phyloP scores from a whole-genome alignment of 192 early-diverging fungal genomes.

The Lobosporangium transversale region DNA sequence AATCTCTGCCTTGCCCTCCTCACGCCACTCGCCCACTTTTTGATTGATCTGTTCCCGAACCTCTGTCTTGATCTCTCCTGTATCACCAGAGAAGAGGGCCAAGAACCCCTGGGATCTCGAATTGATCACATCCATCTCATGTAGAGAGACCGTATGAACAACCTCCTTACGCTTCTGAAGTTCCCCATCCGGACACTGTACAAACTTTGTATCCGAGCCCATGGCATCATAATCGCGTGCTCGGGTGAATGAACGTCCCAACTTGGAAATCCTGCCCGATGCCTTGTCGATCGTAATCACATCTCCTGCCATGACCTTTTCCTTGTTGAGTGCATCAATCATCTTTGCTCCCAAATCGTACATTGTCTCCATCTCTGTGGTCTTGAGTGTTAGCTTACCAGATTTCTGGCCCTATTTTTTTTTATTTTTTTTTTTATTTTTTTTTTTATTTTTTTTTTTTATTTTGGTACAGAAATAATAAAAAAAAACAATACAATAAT shows the following conservation, averaged over 20 bases:
- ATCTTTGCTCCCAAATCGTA: constrained; percentile 99
- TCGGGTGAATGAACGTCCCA: constrained; percentile 96
- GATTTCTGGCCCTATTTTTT: constrained; percentile 85
- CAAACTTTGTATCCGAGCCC: constrained; percentile 96
- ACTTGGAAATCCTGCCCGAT: constrained; percentile 92
- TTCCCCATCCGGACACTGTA: constrained; percentile 99
- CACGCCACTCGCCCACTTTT: constrained; percentile 96
- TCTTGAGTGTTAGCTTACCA: constrained; percentile 98
- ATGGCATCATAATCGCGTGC: constrained; percentile 99
- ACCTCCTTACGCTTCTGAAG: constrained; percentile 96
- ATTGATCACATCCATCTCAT: constrained; percentile 99
- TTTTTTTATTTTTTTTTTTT: too few species aligned
- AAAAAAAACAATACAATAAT: too few species aligned
- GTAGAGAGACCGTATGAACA: constrained; percentile 97
- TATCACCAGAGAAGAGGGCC: constrained; percentile 97
- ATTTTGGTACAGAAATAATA: too few species aligned
- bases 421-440: too few species aligned
- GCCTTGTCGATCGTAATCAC: constrained; percentile 99
- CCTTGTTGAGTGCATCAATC: constrained; percentile 97
- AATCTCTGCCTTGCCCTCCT: constrained; percentile 98
- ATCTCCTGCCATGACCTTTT: constrained; percentile 97
- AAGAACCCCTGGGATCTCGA: constrained; percentile 96
- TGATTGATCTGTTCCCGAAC: constrained; percentile 98
- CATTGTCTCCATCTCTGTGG: constrained; percentile 99
- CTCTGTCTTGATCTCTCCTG: constrained; percentile 97